Conservation (phyloP, 495 filamentous ascomycete species). For the Articulospora tetracladia region DNA sequence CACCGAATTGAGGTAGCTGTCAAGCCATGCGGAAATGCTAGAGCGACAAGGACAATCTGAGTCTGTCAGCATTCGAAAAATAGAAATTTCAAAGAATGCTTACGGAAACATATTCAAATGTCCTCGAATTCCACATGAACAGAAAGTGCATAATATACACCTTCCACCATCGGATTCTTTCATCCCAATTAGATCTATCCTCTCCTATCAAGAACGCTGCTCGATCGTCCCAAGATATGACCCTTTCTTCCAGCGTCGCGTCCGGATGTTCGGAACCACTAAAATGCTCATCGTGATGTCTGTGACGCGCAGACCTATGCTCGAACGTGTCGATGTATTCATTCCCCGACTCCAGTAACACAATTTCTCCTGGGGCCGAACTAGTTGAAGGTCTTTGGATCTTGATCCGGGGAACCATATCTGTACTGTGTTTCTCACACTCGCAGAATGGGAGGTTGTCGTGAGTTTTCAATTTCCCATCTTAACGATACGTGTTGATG, state of each 20-base stretch:
- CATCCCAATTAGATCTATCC: conserved; percentile 1
- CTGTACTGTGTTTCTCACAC: not conserved
- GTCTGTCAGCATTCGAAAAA: not conserved
- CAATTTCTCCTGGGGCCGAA: not conserved
- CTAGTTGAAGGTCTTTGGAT: not conserved
- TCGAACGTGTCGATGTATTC: not conserved
- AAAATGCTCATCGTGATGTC: not conserved
- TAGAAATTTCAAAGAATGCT: conserved; percentile 3
- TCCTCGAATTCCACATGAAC: conserved; percentile 34
- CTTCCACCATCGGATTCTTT: conserved; percentile 31
- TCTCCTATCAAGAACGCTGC: not conserved
- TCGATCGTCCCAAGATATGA: not conserved
- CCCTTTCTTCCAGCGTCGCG: not conserved
- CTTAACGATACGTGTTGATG: not conserved
- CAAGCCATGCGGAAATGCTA: conserved; percentile 49
- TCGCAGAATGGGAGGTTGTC: not conserved
- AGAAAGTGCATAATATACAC: conserved; percentile 43
- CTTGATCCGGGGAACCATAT: conserved; percentile 2
- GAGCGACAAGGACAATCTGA: conserved; percentile 52
- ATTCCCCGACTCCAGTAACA: not conserved
- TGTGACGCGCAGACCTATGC: not conserved
- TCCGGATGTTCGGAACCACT: not conserved
- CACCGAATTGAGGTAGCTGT: conserved; percentile 37
- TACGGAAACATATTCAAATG: conserved; percentile 36
- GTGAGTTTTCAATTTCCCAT: not conserved